Base-by-base conservation (phyloP, 495 filamentous ascomycete genomes). In the Aspergillus ostianus region DNA sequence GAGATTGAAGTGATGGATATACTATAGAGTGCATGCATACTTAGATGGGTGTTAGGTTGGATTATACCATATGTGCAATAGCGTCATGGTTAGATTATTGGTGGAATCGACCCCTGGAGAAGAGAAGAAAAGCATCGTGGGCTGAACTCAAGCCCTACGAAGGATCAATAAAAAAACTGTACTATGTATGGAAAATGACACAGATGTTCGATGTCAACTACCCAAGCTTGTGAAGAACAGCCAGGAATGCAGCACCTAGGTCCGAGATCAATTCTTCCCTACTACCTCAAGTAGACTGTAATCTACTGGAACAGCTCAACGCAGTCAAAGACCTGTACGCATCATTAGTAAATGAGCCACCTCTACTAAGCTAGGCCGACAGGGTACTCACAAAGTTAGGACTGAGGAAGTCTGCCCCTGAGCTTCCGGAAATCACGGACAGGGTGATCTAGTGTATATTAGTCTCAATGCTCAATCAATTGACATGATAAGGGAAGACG, bases 331-430 rank as follows among this genome's bases (percentile, higher is more conserved):
- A 87, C 80, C 82, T 84, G 55, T 19, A 17, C 6, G 36, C 9
- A 4, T 30, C 19, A 50, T 44, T 12, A 45, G 3, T 47, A 59
- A 47, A n/a, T 26, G 8, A 12, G 3, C 45, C 61, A 51, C 13
- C 9, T 29, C 5, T 8, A 13, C 5, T 8, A 1, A 52, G 0
- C 3, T 15, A 58, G 7, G 3, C 29, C 0, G 13, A 23, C 19
- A 53, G 23, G n/a, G 36, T 13, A 78, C 82, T 83, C 66, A 86
- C 84, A 60, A 87, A 74, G 58, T 88, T 88, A 8, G 86, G 85
- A 46, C 75, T 79, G 59, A 88, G 67, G 60, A 79, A 88, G 0
- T 68, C 68, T 27, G 65, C 70, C 2, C 84, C 84, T 17, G 76
- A 77, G 68, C 80, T 87, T 6, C 86, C 86, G 12, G 83, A 86